These are phyloP conservation scores for Hapsidospora chrysogenum DNA, from an alignment of 495 filamentous ascomycete species.

Conservation along the genomic window DNA sequence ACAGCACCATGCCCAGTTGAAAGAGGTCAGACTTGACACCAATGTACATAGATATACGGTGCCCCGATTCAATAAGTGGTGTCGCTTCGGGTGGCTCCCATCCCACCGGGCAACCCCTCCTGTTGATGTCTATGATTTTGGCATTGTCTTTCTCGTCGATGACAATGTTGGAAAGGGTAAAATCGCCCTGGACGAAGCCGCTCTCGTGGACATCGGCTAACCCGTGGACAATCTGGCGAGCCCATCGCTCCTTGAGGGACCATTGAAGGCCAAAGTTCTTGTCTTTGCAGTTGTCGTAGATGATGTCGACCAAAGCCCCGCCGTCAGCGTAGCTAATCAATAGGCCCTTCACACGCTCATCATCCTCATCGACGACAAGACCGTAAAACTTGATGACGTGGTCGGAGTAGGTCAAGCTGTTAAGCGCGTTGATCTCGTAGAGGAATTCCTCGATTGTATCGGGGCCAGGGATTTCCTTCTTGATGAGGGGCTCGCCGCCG, in stretches of 20 bases:
- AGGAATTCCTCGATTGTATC: conserved; percentile 95
- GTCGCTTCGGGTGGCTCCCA: conserved; percentile 96
- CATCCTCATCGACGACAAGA: conserved; percentile 69
- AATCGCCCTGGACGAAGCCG: conserved; percentile 95
- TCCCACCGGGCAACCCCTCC: conserved; percentile 85
- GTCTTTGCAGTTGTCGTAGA: conserved; percentile 47
- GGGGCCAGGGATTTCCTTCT: conserved; percentile 95
- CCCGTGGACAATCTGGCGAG: conserved; percentile 78
- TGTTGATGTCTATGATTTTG: conserved; percentile 97
- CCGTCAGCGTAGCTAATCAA: conserved; percentile 80
- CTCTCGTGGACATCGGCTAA: conserved; percentile 88
- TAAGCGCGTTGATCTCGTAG: conserved; percentile 92
- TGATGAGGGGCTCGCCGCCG: conserved; percentile 57
- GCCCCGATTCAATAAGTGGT: conserved; percentile 73
- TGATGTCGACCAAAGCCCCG: conserved; percentile 77
- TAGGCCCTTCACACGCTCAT: conserved; percentile 67
- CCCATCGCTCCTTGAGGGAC: conserved; percentile 73
- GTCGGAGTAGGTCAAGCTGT: conserved; percentile 50
- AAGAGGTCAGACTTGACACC: conserved; percentile 94
- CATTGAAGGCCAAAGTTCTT: conserved; percentile 48
- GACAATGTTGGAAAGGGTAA: conserved; percentile 94
- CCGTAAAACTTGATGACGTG: conserved; percentile 82
- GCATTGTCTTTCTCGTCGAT: conserved; percentile 73
- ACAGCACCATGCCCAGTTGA: conserved; percentile 93
- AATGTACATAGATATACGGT: conserved; percentile 94